Base-by-base conservation (phyloP, 208 protist species). In the Crithidia acanthocephali region DNA sequence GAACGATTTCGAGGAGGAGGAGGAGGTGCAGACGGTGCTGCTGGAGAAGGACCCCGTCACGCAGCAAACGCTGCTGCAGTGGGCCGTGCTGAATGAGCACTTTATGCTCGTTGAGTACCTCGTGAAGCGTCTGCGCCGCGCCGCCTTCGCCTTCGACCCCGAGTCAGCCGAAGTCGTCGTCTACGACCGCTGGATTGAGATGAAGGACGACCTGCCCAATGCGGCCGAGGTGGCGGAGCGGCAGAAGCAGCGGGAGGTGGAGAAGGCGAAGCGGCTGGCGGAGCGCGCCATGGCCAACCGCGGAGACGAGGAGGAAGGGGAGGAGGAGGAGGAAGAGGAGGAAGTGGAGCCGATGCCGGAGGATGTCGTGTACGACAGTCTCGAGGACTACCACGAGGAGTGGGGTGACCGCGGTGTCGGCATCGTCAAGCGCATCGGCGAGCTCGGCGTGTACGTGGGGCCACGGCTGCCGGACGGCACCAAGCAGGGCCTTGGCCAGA, bases 361-460 rank as follows among this genome's bases (percentile, higher is more conserved):
- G 67, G 88, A 97, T 55, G 72, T 95, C 15, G 93, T 97, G 48
- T 91, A 90, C 73, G 88, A 93, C 20, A 68, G 81, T 0, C 80
- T 95, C 9, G 78, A 86, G 27, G 93, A 95, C 45, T 95, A 92
- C 81, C 88, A 95, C 74, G 89, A 92, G 27, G 82, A 96, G 71
- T 94, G 83, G 85, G 88, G 87, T 22, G 84, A 92, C 27, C 44
- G 74, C 37, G 89, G 88, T 18, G 77, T 88, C 0, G 87, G 85
- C 37, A 48, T 94, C 57, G 90, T 97, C 23, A 93, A 94, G 79
- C 84, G 84, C 44, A 90, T 97, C 61, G 93, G 93, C 48, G 93
- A 97, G 82, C 83, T 97, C n/a, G 93, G 93, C 52, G 76, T 95
- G 2, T 97, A 91, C 69, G 27, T 84, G n/a, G 93, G 93, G 16